Base-by-base conservation (phyloP, 2,329 filamentous ascomycete genomes). In the Salinomyces thailandicus region DNA sequence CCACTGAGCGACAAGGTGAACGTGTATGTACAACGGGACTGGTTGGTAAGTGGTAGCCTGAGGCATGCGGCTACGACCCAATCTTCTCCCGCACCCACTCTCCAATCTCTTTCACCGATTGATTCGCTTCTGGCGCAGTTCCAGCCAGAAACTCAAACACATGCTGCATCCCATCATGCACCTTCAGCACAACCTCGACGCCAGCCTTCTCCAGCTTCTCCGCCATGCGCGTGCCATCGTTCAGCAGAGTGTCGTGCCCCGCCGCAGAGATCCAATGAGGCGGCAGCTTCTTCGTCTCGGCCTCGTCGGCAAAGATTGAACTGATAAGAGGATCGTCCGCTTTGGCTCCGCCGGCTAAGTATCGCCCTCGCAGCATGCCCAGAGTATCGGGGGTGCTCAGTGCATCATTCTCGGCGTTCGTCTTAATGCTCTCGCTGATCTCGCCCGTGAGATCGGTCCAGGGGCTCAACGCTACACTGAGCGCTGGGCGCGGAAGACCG, bases 221-320 rank as follows among this genome's bases (percentile, higher is more conserved):
- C 47, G 71, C 69, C 44, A 73, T 72, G 0, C 72, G 62, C 30
- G 72, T 45, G 0, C 58, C 67, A 39, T 74, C 70, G 43, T 75
- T 71, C 2, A 71, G 51, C 3, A 71, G 43, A 0, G 64, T 64
- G 48, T 75, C 72, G 37, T 67, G 38, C 6, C 70, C 42, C 6
- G 29, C 42, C 18, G 16, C 20, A 44, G 71, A 68, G 2, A 75
- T 57, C 51, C 71, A 74, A 0, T 66, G 33, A 11, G 42, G 42
- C 14, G 36, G 36, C 8, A 45, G 18, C 11, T 32, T 28, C 7
- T 18, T 35, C 20, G 39, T 18, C 16, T 45, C 34, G 4, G 36
- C 37, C 1, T 35, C 20, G 12, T 19, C 22, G 11, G 42, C 39
- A 15, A 27, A 45, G 1, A 42, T 29, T 5, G 42, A 26, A 17